Base-by-base conservation (phyloP, 2,329 filamentous ascomycete species). In the Xylogone sp. region DNA sequence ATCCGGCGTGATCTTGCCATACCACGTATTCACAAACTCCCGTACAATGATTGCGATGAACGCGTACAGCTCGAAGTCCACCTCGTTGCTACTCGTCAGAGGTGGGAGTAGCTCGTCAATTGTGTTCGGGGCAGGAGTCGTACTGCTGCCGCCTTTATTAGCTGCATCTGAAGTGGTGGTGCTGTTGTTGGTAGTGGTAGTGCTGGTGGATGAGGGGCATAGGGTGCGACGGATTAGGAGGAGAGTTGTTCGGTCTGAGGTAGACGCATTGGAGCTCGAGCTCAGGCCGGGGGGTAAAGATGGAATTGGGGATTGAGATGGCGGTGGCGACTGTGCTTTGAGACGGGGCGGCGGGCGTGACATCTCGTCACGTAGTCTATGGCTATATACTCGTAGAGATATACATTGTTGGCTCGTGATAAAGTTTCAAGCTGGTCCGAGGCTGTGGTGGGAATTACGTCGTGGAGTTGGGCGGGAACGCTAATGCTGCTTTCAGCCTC, bases 21-120 rank as follows among this genome's bases (percentile, higher is more conserved):
- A 99, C 94, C 94, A 99, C 27, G 83, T 84, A 68, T 94, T 86
- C 34, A 99, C 88, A 67, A 91, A 96, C 58, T 97, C 91, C 63
- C 88, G 85, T 62, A 97, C 77, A 55, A 97, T 84, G 53, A 97
- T 87, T 48, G 94, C 88, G 54, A 99, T 84, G 54, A 97, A 81
- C 22, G 90, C 93, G 67, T 97, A 99, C 3, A 99, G 79, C 71
- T 99, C 88, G 51, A 95, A 74, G 69, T 99, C 94, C 53, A 97
- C 83, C 61, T 95, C 90, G 68, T 96, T 96, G 48, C 90, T 91
- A 73, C 91, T 96, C 46, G 93, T 97, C 64, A 99, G 77, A 39
- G 92, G 91, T 53, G 93, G 94, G 44, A 99, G 75, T 43, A 96
- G 75, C 60, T 92, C 87, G 54, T 95, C 84, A 59, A 96, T 85